These are phyloP conservation scores for Ophiostoma sp. DNA, from an alignment of 2,329 filamentous ascomycete species.

Conservation along the genomic window DNA sequence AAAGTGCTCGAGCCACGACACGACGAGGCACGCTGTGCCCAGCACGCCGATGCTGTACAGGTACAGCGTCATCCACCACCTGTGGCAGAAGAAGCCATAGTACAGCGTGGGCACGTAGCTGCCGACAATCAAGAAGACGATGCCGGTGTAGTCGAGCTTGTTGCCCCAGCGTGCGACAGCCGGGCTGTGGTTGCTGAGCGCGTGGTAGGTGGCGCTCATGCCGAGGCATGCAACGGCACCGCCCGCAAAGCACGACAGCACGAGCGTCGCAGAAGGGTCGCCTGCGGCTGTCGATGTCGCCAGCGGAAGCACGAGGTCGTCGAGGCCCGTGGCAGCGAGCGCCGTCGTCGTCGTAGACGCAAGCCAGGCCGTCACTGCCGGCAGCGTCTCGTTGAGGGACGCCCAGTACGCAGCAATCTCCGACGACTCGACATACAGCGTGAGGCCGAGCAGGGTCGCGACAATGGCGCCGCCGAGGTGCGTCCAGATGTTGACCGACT, in stretches of 20 bases:
- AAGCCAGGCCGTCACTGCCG: background rate
- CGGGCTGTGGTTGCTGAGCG: slow-evolving; percentile 77
- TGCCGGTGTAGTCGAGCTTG: slow-evolving; percentile 90
- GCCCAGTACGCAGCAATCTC: slow-evolving; percentile 9
- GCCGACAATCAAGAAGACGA: slow-evolving; percentile 85
- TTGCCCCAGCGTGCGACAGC: slow-evolving; percentile 77
- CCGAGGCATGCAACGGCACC: slow-evolving; percentile 68
- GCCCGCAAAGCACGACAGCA: slow-evolving; percentile 72
- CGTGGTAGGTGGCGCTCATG: slow-evolving; percentile 81
- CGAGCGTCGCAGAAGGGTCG: slow-evolving; percentile 54
- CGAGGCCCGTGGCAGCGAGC: background rate
- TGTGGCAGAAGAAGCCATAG: slow-evolving; percentile 74
- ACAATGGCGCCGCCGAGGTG: slow-evolving; percentile 60
- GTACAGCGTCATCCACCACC: slow-evolving; percentile 62
- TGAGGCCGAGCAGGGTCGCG: slow-evolving; percentile 46
- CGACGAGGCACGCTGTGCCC: slow-evolving; percentile 67
- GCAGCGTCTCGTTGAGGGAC: background rate
- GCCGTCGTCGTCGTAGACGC: background rate
- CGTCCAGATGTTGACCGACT: slow-evolving; percentile 59
- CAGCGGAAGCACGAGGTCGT: background rate
- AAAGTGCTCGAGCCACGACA: slow-evolving; percentile 77
- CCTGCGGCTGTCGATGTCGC: background rate
- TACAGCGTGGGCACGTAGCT: slow-evolving; percentile 85
- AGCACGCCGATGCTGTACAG: slow-evolving; percentile 73
- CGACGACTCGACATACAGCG: slow-evolving; percentile 44